A percentile compares a stretch with the other conserved stretches of the same genome.
phyloP scores from a whole-genome alignment of 345 rosid genomes.

The Murraya paniculata region DNA sequence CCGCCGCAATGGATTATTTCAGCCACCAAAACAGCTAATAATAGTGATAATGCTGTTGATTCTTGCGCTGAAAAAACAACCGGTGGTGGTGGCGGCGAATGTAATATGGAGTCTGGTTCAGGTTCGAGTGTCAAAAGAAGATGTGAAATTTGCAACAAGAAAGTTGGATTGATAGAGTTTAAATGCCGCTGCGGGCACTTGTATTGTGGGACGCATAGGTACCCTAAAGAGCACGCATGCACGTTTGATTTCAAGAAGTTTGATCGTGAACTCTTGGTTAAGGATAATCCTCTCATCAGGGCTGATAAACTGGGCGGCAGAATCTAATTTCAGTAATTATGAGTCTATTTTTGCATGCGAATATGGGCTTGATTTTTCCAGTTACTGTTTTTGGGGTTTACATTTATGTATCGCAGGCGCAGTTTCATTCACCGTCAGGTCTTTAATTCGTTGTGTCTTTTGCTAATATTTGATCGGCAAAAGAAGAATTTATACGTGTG shows the following conservation, averaged over 20 bases:
- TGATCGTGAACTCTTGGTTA: constrained; percentile 8
- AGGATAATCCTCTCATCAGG: constrained; percentile 6
- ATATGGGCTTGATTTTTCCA: no score
- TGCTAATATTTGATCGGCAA: no score
- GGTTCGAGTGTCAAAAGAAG: constrained; percentile 3
- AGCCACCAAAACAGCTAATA: neutral
- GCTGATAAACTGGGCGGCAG: constrained; percentile 16
- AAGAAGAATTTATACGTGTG: no score
- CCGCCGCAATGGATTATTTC: neutral
- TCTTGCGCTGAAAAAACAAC: no score
- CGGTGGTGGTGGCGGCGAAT: neutral
- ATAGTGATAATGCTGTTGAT: no score
- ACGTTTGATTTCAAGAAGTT: constrained; percentile 18
- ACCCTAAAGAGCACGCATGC: constrained; percentile 22
- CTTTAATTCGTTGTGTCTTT: no score
- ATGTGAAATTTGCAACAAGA: constrained; percentile 37
- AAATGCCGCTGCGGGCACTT: constrained; percentile 27
- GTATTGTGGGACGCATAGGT: constrained; percentile 24
- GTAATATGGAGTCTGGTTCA: neutral
- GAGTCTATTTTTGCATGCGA: no score
- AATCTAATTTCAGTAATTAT: neutral
- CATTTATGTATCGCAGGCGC: no score
- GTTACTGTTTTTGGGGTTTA: no score
- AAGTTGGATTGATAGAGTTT: constrained; percentile 43
- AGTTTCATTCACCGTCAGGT: no score